A percentile compares a stretch with the other conserved stretches of the same genome.
phyloP scores from a whole-genome alignment of 805 yeast genomes.

The Saccharomyces mikatae region DNA sequence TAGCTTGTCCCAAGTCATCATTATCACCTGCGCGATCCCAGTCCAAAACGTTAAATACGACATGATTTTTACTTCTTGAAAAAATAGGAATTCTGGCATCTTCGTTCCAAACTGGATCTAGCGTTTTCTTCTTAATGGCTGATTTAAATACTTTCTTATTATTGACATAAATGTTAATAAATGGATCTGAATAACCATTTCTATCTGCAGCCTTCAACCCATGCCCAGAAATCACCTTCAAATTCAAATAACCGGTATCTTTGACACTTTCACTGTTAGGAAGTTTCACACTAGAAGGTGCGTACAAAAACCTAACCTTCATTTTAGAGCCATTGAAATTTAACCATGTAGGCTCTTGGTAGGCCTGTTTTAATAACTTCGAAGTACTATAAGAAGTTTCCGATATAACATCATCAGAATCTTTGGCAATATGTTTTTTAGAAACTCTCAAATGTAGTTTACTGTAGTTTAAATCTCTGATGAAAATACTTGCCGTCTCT shows the following conservation, averaged over 20 bases:
- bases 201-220: constrained; percentile 52
- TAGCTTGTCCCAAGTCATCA: constrained; percentile 48
- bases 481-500: constrained; percentile 50
- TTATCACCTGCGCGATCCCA: constrained; percentile 75
- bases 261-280: constrained; percentile 52
- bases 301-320: constrained; percentile 46
- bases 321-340: constrained; percentile 37
- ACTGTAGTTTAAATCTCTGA: constrained; percentile 65
- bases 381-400: constrained; percentile 44
- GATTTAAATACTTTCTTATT: constrained; percentile 49
- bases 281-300: constrained; percentile 48
- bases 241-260: constrained; percentile 58
- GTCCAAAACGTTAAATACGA: constrained; percentile 49
- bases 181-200: constrained; percentile 76
- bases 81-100: constrained; percentile 47
- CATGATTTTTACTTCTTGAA: constrained; percentile 49
- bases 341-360: constrained; percentile 39
- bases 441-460: constrained; percentile 49
- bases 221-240: constrained; percentile 51
- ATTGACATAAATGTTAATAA: constrained; percentile 44
- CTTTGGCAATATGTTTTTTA: constrained; percentile 40
- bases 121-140: constrained; percentile 53
- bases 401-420: constrained; percentile 41
- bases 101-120: constrained; percentile 76
- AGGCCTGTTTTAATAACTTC: constrained; percentile 46